Percentiles rank a stretch among this genome's conserved stretches.
phyloP scores from a whole-genome alignment of 768 basidiomycete genomes.

The Neoboletus brunneissimus region DNA sequence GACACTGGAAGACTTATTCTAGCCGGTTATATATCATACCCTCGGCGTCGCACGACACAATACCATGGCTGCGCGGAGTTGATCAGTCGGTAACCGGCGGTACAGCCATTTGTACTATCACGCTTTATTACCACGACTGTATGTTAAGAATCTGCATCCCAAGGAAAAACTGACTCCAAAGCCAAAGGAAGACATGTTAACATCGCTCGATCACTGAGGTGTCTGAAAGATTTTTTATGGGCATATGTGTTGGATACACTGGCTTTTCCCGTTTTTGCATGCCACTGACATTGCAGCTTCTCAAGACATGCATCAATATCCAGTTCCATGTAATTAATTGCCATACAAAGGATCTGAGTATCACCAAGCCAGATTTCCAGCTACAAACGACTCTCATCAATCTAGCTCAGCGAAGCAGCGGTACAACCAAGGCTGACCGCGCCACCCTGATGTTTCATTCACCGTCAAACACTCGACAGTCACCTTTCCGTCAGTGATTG shows the following conservation, averaged over 20 bases:
- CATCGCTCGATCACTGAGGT: neutral
- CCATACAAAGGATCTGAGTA: neutral
- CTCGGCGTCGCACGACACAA: conserved; percentile 11
- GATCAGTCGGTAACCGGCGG: conserved; percentile 9
- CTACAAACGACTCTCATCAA: neutral
- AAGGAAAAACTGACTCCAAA: conserved; percentile 6
- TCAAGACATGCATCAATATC: neutral
- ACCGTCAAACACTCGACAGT: neutral
- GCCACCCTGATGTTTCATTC: neutral
- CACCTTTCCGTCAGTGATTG: neutral
- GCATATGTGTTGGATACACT: neutral
- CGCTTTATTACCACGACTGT: conserved; percentile 19
- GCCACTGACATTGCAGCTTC: neutral
- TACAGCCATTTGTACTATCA: conserved; percentile 23
- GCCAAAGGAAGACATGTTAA: neutral
- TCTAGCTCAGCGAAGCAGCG: neutral
- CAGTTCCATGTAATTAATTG: neutral
- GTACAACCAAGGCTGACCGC: neutral
- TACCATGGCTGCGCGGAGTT: conserved; percentile 19
- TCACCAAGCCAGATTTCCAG: neutral
- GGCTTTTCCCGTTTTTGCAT: neutral
- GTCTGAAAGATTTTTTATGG: neutral
- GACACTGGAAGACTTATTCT: conserved; percentile 94
- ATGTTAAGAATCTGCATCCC: conserved; percentile 12
- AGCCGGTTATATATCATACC: conserved; percentile 22